A percentile compares a stretch with the other conserved stretches of the same genome.
Evolutionary conservation across 768 basidiomycete species (phyloP).

Genomic region (Candolleomyces aberdarensis): DNA sequence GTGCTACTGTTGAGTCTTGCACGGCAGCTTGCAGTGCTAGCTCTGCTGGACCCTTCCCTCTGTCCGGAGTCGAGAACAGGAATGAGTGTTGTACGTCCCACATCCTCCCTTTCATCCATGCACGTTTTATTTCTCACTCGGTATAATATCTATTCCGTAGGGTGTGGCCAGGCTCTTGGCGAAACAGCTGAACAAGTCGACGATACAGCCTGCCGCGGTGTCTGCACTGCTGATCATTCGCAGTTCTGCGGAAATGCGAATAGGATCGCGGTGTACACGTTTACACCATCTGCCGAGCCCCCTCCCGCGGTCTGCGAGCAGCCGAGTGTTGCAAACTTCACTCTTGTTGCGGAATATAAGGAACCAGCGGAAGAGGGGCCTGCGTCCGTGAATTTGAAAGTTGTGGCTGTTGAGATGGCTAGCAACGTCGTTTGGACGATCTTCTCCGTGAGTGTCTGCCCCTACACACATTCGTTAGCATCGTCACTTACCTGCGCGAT

Average conservation of each 20-base stretch:
- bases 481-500: not conserved
- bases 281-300: slow-evolving; percentile 24
- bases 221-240: slow-evolving; percentile 34
- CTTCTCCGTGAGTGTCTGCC: slow-evolving; percentile 30
- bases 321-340: slow-evolving; percentile 21
- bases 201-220: slow-evolving; percentile 37
- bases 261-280: slow-evolving; percentile 35
- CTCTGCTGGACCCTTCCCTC: slow-evolving; percentile 30
- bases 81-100: slow-evolving; percentile 45
- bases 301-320: slow-evolving; percentile 16
- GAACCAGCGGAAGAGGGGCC: slow-evolving; percentile 30
- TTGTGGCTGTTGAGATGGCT: slow-evolving; percentile 37
- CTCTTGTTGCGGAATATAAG: slow-evolving; percentile 31
- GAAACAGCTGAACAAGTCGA: slow-evolving; percentile 33
- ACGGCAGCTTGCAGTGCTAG: slow-evolving; percentile 39
- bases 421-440: slow-evolving; percentile 38
- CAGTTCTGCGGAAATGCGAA: slow-evolving; percentile 40
- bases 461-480: not conserved
- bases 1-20: slow-evolving; percentile 48
- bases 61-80: slow-evolving; percentile 44
- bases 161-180: slow-evolving; percentile 37
- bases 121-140: not conserved
- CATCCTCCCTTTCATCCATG: not conserved
- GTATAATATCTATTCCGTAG: slow-evolving; percentile 16
- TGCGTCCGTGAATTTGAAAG: slow-evolving; percentile 26